Conservation (phyloP, 345 rosid genomes). For the Lepidium didymum region DNA sequence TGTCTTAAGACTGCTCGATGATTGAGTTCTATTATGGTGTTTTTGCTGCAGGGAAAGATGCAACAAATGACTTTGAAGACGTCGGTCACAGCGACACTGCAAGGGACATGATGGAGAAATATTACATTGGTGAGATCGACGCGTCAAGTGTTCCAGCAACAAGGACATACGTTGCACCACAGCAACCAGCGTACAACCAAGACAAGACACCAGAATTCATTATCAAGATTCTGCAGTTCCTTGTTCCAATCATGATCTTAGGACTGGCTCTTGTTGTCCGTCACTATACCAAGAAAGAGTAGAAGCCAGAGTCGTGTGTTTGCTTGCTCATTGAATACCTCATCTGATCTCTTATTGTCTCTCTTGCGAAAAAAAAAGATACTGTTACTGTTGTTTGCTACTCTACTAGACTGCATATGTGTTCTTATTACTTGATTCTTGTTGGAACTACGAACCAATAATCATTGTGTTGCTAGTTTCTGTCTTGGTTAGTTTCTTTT, state of each 20-base stretch:
- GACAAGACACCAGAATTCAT: slow-evolving; percentile 61
- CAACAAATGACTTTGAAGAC: slow-evolving; percentile 87
- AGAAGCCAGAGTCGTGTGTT: slow-evolving; percentile 11
- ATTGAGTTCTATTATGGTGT: neutral
- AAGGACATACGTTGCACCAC: slow-evolving; percentile 46
- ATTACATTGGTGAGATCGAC: slow-evolving; percentile 73
- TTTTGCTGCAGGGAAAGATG: slow-evolving; percentile 70
- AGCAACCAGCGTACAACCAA: slow-evolving; percentile 37
- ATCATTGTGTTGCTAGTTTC: slow-evolving; percentile 11
- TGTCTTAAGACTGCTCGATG: neutral
- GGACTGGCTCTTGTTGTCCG: slow-evolving; percentile 74
- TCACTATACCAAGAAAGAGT: slow-evolving; percentile 79
- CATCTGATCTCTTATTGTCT: neutral
- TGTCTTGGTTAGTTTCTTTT: neutral
- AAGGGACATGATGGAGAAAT: slow-evolving; percentile 66
- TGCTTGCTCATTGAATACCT: neutral
- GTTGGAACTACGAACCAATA: slow-evolving; percentile 1
- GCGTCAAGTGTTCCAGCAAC: slow-evolving; percentile 48
- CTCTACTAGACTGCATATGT: neutral
- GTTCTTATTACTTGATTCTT: slow-evolving; percentile 3
- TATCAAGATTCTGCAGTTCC: slow-evolving; percentile 78
- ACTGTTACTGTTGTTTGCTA: slow-evolving; percentile 6
- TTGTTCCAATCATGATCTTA: slow-evolving; percentile 78
- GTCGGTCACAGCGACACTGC: slow-evolving; percentile 95
- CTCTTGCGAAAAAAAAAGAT: neutral